Evolutionary conservation across 1,139 yeast genomes (phyloP).

Genomic region (Saccharomycopsis crataegensis): DNA sequence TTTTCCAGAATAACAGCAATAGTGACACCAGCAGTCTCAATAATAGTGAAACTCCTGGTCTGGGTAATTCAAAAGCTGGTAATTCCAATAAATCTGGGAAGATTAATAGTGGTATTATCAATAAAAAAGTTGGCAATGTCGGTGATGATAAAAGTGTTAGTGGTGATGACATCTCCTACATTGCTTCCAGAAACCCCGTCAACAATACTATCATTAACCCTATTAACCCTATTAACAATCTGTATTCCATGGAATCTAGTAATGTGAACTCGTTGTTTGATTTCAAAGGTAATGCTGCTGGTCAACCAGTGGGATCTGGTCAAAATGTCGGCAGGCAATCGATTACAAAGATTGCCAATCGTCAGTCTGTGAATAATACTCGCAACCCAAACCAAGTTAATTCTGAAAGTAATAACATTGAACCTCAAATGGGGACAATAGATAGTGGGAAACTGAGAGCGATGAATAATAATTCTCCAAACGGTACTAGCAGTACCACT

Average conservation of each 20-base stretch:
- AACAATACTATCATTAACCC: neutral
- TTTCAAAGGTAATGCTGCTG: slow-evolving; percentile 8
- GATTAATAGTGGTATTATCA: neutral
- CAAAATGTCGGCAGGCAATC: no score
- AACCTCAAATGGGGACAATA: no score
- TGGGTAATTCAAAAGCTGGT: neutral
- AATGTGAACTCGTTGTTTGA: neutral
- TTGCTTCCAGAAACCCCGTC: neutral
- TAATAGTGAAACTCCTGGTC: neutral
- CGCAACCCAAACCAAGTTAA: no score
- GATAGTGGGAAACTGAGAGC: no score
- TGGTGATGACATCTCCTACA: neutral
- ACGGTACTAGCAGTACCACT: neutral
- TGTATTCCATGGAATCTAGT: neutral
- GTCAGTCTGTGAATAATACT: no score
- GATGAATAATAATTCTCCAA: neutral
- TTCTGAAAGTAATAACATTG: no score
- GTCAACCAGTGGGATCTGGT: neutral
- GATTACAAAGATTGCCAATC: no score
- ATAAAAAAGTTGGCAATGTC: neutral
- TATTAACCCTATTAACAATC: no score
- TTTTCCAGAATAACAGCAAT: no score
- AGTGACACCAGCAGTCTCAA: no score
- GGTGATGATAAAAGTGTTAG: neutral
- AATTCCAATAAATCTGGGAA: neutral